These are phyloP conservation scores for Cyphellophora europaea DNA, from an alignment of 2,329 filamentous ascomycete genomes.

Conservation along the genomic window DNA sequence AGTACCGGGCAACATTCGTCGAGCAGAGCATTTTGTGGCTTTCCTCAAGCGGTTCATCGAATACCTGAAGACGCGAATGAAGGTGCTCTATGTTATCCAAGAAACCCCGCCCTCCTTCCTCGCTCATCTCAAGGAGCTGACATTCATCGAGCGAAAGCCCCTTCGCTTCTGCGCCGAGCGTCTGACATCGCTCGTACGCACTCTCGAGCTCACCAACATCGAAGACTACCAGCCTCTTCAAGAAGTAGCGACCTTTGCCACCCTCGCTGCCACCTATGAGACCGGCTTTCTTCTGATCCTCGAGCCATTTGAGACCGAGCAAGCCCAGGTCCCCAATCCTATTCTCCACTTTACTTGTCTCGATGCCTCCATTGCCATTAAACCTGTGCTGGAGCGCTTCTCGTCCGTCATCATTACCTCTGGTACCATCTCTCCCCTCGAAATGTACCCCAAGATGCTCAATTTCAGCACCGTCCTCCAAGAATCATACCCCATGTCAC, in stretches of 20 bases:
- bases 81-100: constrained; percentile 92
- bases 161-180: constrained; percentile 88
- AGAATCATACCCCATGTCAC: constrained; percentile 95
- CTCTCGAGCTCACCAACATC: constrained; percentile 90
- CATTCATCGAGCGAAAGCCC: constrained; percentile 95
- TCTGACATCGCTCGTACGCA: constrained; percentile 86
- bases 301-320: constrained; percentile 95
- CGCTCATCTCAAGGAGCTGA: constrained; percentile 84
- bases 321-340: constrained; percentile 89
- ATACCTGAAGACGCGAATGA: constrained; percentile 97
- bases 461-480: constrained; percentile 87
- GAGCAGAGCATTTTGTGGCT: constrained; percentile 90
- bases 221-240: constrained; percentile 96
- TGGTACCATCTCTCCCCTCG: constrained; percentile 88
- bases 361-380: constrained; percentile 95
- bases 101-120: constrained; percentile 94
- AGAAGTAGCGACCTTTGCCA: constrained; percentile 96
- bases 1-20: constrained; percentile 88
- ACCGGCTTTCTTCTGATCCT: constrained; percentile 91
- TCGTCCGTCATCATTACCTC: constrained; percentile 98
- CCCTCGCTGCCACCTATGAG: constrained; percentile 90
- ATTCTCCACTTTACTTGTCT: constrained; percentile 96
- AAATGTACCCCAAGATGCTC: constrained; percentile 99
- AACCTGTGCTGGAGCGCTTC: constrained; percentile 94
- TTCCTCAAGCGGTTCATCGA: constrained; percentile 97